A percentile compares a stretch with the other conserved stretches of the same genome.
Evolutionary conservation across 169 alveolate genomes (phyloP).

Genomic region (Eimeria maxima): DNA sequence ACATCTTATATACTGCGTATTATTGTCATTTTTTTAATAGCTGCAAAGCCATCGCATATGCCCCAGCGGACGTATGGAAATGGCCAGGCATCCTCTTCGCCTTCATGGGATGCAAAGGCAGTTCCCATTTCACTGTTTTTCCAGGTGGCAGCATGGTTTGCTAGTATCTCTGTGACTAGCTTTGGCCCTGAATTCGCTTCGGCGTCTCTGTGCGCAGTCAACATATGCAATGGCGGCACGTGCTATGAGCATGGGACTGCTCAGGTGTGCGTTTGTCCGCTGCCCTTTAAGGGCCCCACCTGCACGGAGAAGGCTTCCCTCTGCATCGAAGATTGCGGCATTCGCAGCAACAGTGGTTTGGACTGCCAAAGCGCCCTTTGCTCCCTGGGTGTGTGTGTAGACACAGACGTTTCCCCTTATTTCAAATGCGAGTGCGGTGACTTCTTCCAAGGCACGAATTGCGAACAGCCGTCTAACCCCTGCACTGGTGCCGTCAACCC

Average conservation of each 20-base stretch:
- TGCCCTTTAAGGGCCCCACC: slow-evolving; percentile 64
- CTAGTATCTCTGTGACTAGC: neutral
- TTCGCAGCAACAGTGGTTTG: slow-evolving; percentile 47
- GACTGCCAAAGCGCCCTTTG: slow-evolving; percentile 79
- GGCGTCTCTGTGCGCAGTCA: slow-evolving; percentile 42
- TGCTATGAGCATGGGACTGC: slow-evolving; percentile 67
- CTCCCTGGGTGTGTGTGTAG: slow-evolving; percentile 67
- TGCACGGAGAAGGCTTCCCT: slow-evolving; percentile 71
- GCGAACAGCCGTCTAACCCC: slow-evolving; percentile 79
- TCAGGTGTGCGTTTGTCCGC: slow-evolving; percentile 74
- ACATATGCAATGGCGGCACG: slow-evolving; percentile 60
- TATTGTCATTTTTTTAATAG: neutral
- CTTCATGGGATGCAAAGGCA: neutral
- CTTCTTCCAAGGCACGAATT: slow-evolving; percentile 72
- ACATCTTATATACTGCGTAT: neutral
- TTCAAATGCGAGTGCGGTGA: slow-evolving; percentile 82
- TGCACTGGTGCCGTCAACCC: slow-evolving; percentile 80
- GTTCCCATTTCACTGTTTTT: neutral
- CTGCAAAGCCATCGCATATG: neutral
- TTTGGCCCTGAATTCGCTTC: slow-evolving; percentile 34
- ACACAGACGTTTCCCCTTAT: slow-evolving; percentile 71
- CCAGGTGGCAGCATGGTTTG: neutral
- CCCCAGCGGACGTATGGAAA: neutral
- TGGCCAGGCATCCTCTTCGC: neutral
- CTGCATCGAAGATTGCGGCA: slow-evolving; percentile 78